A percentile compares a stretch with the other conserved stretches of the same genome.
phyloP scores from a whole-genome alignment of 2,329 filamentous ascomycete genomes.

The Aspergillus persii region DNA sequence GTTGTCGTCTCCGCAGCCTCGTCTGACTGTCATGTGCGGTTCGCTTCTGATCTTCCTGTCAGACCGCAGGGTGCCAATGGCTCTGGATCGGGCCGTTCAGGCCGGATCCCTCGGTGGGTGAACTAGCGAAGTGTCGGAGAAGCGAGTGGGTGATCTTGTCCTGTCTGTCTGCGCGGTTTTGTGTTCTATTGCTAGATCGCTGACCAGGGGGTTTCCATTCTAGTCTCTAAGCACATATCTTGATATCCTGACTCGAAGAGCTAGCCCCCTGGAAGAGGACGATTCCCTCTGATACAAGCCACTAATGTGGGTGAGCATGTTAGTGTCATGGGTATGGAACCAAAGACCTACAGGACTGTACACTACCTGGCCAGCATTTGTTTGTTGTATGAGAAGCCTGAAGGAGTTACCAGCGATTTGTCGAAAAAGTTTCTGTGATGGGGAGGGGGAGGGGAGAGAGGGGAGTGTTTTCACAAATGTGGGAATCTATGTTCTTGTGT shows the following conservation, averaged over 20 bases:
- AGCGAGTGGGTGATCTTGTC: neutral
- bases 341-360: neutral
- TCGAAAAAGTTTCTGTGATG: too few species aligned
- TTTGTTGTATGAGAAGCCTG: neutral
- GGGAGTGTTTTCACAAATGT: too few species aligned
- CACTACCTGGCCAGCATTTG: neutral
- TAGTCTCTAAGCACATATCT: neutral
- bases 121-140: neutral
- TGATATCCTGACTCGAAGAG: too few species aligned
- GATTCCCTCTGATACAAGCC: too few species aligned
- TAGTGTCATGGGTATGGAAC: too few species aligned
- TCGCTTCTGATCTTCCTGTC: neutral
- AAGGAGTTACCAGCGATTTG: too few species aligned
- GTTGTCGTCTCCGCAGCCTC: neutral
- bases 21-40: neutral
- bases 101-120: neutral
- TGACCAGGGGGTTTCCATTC: neutral
- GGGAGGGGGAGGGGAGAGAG: too few species aligned
- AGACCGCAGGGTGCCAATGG: neutral
- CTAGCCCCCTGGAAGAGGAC: too few species aligned
- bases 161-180: neutral
- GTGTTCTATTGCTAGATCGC: neutral
- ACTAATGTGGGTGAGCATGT: too few species aligned
- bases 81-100: neutral
- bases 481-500: too few species aligned